Percentiles rank a stretch among this genome's conserved stretches.
phyloP scores from a whole-genome alignment of 2,329 filamentous ascomycete species.

The Escovopsis weberi region DNA sequence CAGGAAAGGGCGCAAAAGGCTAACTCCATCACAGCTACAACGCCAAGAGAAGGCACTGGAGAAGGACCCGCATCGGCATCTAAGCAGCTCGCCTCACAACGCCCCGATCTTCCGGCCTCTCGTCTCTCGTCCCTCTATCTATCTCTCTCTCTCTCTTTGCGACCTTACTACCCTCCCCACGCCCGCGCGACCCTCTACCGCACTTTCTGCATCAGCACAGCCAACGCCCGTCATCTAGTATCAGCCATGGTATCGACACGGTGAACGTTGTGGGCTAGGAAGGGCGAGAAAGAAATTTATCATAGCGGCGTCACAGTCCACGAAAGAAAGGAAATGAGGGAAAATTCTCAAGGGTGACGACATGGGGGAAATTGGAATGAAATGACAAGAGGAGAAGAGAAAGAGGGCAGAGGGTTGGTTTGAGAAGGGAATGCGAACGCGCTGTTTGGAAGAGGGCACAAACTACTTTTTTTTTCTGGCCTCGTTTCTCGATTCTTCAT shows the following conservation, averaged over 20 bases:
- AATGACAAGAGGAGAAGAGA: conserved; percentile 4
- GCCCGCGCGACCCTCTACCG: conserved; percentile 7
- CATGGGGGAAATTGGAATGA: too few species aligned
- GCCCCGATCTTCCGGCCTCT: too few species aligned
- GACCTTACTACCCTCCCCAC: conserved; percentile 8
- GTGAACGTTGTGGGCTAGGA: conserved; percentile 6
- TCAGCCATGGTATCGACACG: conserved; percentile 12
- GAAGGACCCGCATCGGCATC: conserved; percentile 99
- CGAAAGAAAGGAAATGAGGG: too few species aligned
- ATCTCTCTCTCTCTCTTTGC: conserved; percentile 24
- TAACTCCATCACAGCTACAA: conserved; percentile 65
- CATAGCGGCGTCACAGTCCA: too few species aligned
- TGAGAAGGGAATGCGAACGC: conserved; percentile 14
- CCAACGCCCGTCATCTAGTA: conserved; percentile 7
- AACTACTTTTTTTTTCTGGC: conserved; percentile 7
- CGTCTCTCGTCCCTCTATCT: conserved; percentile 4
- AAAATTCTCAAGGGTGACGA: too few species aligned
- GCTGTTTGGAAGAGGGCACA: not conserved
- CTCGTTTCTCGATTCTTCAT: conserved; percentile 24
- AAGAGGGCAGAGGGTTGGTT: conserved; percentile 7
- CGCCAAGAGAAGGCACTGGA: conserved; percentile 99
- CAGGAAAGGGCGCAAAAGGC: not conserved
- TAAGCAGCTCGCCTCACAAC: conserved; percentile 39
- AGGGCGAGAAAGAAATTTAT: too few species aligned
- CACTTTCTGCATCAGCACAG: conserved; percentile 8